These are phyloP conservation scores for Dactylis glomerata DNA, from an alignment of 176 grass and related monocot species.

Conservation along the genomic window DNA sequence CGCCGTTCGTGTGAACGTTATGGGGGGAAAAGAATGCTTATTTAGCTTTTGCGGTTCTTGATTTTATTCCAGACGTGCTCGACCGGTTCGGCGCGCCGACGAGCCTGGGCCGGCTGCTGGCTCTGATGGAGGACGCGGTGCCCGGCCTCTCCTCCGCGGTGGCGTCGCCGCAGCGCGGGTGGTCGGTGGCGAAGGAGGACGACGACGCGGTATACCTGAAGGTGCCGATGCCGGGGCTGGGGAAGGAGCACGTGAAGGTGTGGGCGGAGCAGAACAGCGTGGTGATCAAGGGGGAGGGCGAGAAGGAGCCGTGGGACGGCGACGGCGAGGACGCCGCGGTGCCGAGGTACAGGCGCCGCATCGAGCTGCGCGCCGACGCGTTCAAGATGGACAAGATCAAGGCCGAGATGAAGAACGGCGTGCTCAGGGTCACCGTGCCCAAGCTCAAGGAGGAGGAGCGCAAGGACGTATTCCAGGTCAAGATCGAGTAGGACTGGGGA, in stretches of 20 bases:
- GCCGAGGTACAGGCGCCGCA: neutral
- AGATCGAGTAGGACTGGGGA: conserved; percentile 38
- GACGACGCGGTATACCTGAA: conserved; percentile 40
- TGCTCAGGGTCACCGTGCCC: conserved; percentile 63
- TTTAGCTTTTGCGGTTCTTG: neutral
- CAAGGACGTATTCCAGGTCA: conserved; percentile 53
- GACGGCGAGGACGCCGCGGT: neutral
- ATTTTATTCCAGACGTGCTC: conserved; percentile 20
- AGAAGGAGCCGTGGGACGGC: conserved; percentile 23
- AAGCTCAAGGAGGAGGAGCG: conserved; percentile 62
- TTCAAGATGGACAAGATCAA: conserved; percentile 66
- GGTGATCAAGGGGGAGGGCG: conserved; percentile 51
- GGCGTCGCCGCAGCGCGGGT: neutral
- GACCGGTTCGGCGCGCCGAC: conserved; percentile 35
- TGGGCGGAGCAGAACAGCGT: conserved; percentile 43
- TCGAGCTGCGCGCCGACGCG: conserved; percentile 22
- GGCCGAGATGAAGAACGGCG: conserved; percentile 81
- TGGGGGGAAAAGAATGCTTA: neutral
- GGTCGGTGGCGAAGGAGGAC: conserved; percentile 50
- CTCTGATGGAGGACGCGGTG: conserved; percentile 36
- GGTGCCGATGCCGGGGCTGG: conserved; percentile 68
- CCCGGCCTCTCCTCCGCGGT: neutral
- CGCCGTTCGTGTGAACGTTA: neutral
- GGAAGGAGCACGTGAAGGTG: conserved; percentile 72
- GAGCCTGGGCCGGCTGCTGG: conserved; percentile 32